Evolutionary conservation across 106 monocot genomes (phyloP), one percentile per base, ranked within the genome.

Genomic region (Agapanthus africanus): DNA sequence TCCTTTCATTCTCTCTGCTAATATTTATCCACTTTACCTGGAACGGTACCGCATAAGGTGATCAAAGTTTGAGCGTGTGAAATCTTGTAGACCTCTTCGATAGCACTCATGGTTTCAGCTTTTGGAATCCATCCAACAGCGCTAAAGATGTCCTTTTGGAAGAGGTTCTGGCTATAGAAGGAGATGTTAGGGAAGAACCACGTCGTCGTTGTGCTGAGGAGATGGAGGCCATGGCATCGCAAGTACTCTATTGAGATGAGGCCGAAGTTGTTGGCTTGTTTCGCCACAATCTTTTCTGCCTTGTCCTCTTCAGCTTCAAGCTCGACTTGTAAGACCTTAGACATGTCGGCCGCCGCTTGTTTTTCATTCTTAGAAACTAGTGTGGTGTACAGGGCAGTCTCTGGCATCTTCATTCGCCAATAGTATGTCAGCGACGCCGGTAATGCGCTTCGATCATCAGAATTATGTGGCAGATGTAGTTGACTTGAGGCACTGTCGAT

Each of bases 311-410:
- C 41, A 71, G 28, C 70, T 23, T 49, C 38, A 34, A 90, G 72
- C 38, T 85, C 73, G 0, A 77, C 56, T 6, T 88, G 71, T 0
- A 88, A 72, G 30, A 88, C 88, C 73, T 63, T 81, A 27, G 83
- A 81, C 88, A 88, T 88, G 73, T 88, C 88, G 15, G 70, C 66
- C 26, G 88, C 76, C 26, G 88, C 88, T 46, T 79, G 73, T 40
- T 79, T 75, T 1, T 84, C 70, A 72, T 88, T 88, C 61, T 78
- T 80, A 16, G 84, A 84, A 27, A 88, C 67, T 21, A 84, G 69
- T 19, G 82, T 78, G 7, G 82, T 82, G 78, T 82, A 82, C 9
- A 78, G 69, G 31, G 82, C 82, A 9, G 82, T 82, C 70, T 82
- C 82, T 32, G 82, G 82, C 82, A 78, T 82, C 82, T 82, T 82